Conservation (phyloP, 495 filamentous ascomycete species). For the Xylaria sp. region DNA sequence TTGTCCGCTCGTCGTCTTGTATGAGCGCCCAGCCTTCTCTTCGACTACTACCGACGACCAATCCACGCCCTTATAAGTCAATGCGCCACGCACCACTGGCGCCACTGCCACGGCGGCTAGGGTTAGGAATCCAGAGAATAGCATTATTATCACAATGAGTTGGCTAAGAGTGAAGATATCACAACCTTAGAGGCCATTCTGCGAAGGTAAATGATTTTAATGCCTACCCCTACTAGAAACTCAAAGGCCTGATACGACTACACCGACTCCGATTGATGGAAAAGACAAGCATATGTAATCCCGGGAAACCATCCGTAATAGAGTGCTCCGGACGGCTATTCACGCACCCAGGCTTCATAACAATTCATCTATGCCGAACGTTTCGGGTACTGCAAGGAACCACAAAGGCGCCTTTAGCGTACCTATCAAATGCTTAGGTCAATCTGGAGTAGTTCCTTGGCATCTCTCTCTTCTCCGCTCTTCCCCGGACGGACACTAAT, state of each 20-base stretch:
- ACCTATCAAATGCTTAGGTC: constrained; percentile 7
- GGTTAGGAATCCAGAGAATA: constrained; percentile 29
- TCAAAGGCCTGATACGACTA: not conserved
- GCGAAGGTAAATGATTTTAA: not conserved
- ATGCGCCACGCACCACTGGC: constrained; percentile 48
- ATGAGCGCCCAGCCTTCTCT: constrained; percentile 65
- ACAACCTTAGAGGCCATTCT: not conserved
- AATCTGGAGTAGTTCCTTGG: not conserved
- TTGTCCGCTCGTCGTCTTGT: constrained; percentile 62
- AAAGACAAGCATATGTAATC: not conserved
- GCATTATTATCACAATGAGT: constrained; percentile 28
- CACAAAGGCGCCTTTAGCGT: constrained; percentile 6
- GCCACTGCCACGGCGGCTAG: constrained; percentile 31
- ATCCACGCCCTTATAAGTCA: constrained; percentile 73
- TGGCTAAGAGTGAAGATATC: not conserved
- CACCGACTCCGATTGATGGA: constrained; percentile 25
- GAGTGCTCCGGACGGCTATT: not conserved
- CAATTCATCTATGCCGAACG: not conserved
- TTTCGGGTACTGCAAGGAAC: constrained; percentile 2
- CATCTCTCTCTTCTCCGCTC: constrained; percentile 5
- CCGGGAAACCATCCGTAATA: not conserved
- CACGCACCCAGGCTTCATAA: not conserved
- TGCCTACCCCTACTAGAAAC: not conserved
- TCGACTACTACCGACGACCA: constrained; percentile 74
- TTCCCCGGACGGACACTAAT: not conserved